Evolutionary conservation across 257 asterid species (phyloP), one percentile per base, ranked within the genome.

Genomic region (Ilex aquifolium): DNA sequence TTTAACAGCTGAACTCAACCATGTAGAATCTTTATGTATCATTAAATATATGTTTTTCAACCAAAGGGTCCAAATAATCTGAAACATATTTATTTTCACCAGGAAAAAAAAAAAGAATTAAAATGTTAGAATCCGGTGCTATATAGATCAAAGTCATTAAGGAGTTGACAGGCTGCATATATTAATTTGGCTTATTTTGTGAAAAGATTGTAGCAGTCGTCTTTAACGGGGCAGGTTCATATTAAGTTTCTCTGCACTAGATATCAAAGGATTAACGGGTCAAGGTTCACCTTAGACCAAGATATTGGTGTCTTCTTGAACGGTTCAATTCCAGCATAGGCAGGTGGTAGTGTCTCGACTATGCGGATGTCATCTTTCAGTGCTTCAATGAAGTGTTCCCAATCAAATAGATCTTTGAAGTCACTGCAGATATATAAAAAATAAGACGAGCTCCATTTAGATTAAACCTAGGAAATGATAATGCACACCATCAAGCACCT

Each of bases 361-460:
- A 93, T 74, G 74, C 84, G 88, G 77, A 90, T 72, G 69, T 85
- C 96, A 62, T 84, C 95, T 81, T 81, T 80, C 63, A 93, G 82
- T 30, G 86, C 72, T 71, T 85, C 84, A 59, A 93, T 88, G 78
- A 93, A 93, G 78, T 90, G 81, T 76, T 84, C 78, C 99, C 99
- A 90, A 76, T 93, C 89, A 69, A 93, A 93, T 15, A 93, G 79
- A 83, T 93, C 99, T 79, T 90, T 83, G 69, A 93, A 93, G 82
- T 95, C 97, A 77, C 99, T 93, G 86, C 71, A 74, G 55, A 51
- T 58, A 65, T 8, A 72, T 60, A 65, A 56, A 61, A 64, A 53
- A 5, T 21, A 8, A 15, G 10, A 21, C 15, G 11, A 53, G 5
- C 7, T 53, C 14, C 9, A 15, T 21, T 53, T 53, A 53, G 57